Evolutionary conservation across 2,329 filamentous ascomycete genomes (phyloP).

Genomic region (Beauveria bassiana): DNA sequence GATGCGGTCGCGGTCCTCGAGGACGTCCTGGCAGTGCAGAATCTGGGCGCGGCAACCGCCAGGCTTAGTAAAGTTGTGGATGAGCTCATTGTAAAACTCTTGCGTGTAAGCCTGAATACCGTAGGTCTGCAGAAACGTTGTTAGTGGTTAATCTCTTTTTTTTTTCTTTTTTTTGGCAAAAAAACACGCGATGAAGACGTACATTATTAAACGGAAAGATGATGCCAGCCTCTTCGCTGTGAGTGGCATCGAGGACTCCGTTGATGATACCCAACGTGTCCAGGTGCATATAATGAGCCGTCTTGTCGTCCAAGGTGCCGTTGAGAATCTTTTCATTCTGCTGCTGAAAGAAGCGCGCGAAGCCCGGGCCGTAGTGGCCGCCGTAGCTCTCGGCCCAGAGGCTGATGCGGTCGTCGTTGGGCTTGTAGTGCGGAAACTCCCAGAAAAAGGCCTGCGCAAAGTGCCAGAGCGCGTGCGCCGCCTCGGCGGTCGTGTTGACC

Average conservation of each 20-base stretch:
- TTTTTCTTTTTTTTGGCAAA: too few species aligned
- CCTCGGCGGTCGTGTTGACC: slow-evolving; percentile 44
- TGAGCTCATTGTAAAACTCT: slow-evolving; percentile 24
- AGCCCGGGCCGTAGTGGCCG: slow-evolving; percentile 60
- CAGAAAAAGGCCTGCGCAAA: slow-evolving; percentile 55
- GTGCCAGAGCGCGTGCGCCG: slow-evolving; percentile 54
- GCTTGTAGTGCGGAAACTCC: slow-evolving; percentile 51
- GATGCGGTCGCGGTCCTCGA: slow-evolving; percentile 45
- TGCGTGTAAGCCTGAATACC: slow-evolving; percentile 50
- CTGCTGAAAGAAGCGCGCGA: slow-evolving; percentile 48
- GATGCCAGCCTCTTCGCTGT: slow-evolving; percentile 51
- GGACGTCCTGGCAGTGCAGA: slow-evolving; percentile 37
- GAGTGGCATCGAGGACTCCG: slow-evolving; percentile 56
- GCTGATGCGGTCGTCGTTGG: slow-evolving; percentile 47
- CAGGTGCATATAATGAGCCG: slow-evolving; percentile 44
- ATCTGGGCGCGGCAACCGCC: slow-evolving; percentile 49
- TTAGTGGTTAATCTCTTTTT: not conserved
- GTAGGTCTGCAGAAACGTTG: slow-evolving; percentile 32
- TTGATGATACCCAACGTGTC: slow-evolving; percentile 62
- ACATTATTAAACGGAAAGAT: slow-evolving; percentile 55
- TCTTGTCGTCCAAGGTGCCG: slow-evolving; percentile 26
- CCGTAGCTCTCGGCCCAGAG: slow-evolving; percentile 63
- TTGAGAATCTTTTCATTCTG: slow-evolving; percentile 48
- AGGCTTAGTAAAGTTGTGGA: slow-evolving; percentile 22
- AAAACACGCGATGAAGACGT: not conserved